Percentiles rank a stretch among this genome's conserved stretches.
Evolutionary conservation across 2,329 filamentous ascomycete species (phyloP).

Genomic region (Neocatenulostroma microsporum): DNA sequence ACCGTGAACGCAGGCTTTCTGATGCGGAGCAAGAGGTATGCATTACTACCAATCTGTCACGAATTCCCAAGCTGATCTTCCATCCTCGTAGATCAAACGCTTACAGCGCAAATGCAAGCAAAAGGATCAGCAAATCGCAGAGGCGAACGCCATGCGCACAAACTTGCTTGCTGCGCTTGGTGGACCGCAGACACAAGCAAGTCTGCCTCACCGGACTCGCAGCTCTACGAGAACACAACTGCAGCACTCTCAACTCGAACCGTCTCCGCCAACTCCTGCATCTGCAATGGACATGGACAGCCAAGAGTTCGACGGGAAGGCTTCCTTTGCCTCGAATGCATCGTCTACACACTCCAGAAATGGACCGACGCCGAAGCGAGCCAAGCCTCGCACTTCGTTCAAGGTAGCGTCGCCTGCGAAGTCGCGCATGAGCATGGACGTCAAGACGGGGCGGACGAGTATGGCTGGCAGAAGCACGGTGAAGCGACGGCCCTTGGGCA

Average conservation of each 20-base stretch:
- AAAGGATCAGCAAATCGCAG: conserved; percentile 30
- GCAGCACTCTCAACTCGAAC: too few species aligned
- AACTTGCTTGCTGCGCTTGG: conserved; percentile 31
- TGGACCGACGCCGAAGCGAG: conserved; percentile 37
- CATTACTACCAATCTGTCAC: neutral
- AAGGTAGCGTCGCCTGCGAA: conserved; percentile 17
- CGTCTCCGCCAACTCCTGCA: conserved; percentile 11
- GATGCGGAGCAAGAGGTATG: conserved; percentile 5
- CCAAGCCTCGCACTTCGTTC: conserved; percentile 28
- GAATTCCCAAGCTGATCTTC: neutral
- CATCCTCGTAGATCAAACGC: conserved; percentile 19
- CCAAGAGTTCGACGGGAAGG: conserved; percentile 7
- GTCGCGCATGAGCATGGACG: conserved; percentile 17
- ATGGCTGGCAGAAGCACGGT: conserved; percentile 13
- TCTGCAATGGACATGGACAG: conserved; percentile 12
- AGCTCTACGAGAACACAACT: conserved; percentile 6
- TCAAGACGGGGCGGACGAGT: conserved; percentile 12
- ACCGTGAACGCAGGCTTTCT: conserved; percentile 4
- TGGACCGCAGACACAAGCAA: conserved; percentile 7
- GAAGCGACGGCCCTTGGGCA: conserved; percentile 20
- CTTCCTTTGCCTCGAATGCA: conserved; percentile 20
- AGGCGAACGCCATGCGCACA: conserved; percentile 32
- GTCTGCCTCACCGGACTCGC: conserved; percentile 16
- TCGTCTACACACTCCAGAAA: conserved; percentile 24
- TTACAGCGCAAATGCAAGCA: conserved; percentile 27